Base-by-base conservation (phyloP, 495 filamentous ascomycete species). In the Tetracladium setigerum region DNA sequence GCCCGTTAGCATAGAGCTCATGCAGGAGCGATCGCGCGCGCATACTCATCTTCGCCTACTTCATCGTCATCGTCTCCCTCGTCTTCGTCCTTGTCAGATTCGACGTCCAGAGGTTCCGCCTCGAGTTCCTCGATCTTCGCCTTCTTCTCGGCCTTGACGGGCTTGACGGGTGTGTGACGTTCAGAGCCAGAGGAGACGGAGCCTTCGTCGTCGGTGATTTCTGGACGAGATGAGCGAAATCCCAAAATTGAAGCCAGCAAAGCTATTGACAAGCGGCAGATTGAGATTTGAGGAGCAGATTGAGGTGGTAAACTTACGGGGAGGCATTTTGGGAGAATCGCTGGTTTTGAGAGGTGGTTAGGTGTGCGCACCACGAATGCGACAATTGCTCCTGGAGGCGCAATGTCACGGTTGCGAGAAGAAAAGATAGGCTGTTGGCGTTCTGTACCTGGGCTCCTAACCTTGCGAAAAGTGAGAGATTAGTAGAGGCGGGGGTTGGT, bases 11-110 rank as follows among this genome's bases (percentile, higher is more conserved):
- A n/a, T 39, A 35, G 41, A 39, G 13, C 30, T 30, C 24, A 16
- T 48, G 32, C 32, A 44, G n/a, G 13, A 5, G 14, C 15, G 18
- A n/a, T 30, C 22, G 13, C 19, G 27, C 13, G 31, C 31, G 58
- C 66, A 38, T 58, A 72, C 69, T 68, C 72, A 47, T 70, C 67
- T 33, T 64, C 64, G 0, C 64, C 70, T 5, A 66, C 40, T 9
- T 67, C 60, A 14, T 66, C 63, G 15, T 58, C 64, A 5, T 60
- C 62, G 8, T 59, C 56, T 13, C 66, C 69, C 6, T 64, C 67
- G 9, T 61, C 63, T 1, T 65, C 65, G 5, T 63, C 67, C 0
- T 62, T 65, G 6, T 58, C 63, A 1, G 51, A 51, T 18, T 52
- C 51, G 1, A 54, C 50, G 40, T 38, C 46, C 30, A 52, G 61